Evolutionary conservation across 2,329 filamentous ascomycete species (phyloP).

Genomic region (Penicillium polonicum): DNA sequence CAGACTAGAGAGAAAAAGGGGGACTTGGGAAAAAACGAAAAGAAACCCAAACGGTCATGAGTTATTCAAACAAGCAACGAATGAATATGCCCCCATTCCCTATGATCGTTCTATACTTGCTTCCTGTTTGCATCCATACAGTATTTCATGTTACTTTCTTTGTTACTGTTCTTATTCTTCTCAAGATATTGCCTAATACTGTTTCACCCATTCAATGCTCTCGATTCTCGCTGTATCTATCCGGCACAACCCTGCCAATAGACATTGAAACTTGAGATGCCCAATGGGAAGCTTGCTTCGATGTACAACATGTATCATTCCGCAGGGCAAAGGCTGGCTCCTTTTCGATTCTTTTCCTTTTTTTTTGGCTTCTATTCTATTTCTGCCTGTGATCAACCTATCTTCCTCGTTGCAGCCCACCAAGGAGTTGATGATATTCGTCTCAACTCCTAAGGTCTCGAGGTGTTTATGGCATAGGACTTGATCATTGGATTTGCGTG

Average conservation of each 20-base stretch:
- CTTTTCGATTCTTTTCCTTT: constrained; percentile 1
- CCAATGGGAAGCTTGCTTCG: background rate
- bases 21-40: constrained; percentile 14
- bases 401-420: background rate
- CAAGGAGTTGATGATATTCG: background rate
- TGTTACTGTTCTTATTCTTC: constrained; percentile 17
- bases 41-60: constrained; percentile 22
- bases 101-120: constrained; percentile 14
- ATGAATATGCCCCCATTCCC: constrained; percentile 28
- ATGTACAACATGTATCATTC: constrained; percentile 9
- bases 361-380: background rate
- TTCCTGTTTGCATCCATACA: constrained; percentile 16
- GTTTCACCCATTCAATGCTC: constrained; percentile 2
- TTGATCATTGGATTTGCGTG: no score
- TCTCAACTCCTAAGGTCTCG: background rate
- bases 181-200: constrained; percentile 23
- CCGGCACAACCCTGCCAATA: background rate
- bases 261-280: background rate
- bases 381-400: background rate
- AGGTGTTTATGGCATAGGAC: background rate
- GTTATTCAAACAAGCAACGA: constrained; percentile 28
- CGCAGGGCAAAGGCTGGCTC: constrained; percentile 11
- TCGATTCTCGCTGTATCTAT: background rate
- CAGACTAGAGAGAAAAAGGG: constrained; percentile 6
- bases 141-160: constrained; percentile 16